Percentiles rank a stretch among this genome's conserved stretches.
Conservation (phyloP, 2,329 filamentous ascomycete genomes). For the Fusarium sp. region DNA sequence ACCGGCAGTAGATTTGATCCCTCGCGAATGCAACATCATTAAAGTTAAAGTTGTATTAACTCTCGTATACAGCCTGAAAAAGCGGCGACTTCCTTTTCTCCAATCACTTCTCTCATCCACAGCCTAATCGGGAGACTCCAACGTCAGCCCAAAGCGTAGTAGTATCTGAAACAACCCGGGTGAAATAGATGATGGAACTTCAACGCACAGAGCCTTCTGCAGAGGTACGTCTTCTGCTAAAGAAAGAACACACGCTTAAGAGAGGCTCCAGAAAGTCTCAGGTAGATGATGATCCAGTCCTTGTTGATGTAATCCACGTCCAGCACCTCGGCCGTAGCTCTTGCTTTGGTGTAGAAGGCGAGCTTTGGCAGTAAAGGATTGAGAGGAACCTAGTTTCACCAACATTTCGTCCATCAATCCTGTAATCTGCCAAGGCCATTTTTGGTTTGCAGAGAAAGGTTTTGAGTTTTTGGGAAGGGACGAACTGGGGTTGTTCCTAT, state of each 20-base stretch:
- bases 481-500: conserved; percentile 15
- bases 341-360: neutral
- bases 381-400: conserved; percentile 1
- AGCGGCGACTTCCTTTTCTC: neutral
- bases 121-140: neutral
- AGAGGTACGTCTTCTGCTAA: neutral
- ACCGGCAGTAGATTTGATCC: neutral
- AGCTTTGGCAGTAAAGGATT: conserved; percentile 3
- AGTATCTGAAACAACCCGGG: conserved; percentile 19
- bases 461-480: neutral
- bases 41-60: neutral
- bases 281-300: conserved; percentile 8
- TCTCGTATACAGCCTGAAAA: neutral
- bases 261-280: conserved; percentile 4
- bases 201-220: neutral
- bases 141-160: neutral
- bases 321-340: neutral
- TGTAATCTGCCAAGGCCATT: conserved; percentile 3
- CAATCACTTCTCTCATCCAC: neutral
- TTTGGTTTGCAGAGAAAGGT: conserved; percentile 1
- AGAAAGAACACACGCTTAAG: conserved; percentile 1
- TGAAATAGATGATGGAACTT: conserved; percentile 18
- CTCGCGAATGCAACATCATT: neutral
- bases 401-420: neutral
- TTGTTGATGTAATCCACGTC: neutral